A percentile compares a stretch with the other conserved stretches of the same genome.
Evolutionary conservation across 768 basidiomycete species (phyloP).

Genomic region (Auriscalpium microsporum): DNA sequence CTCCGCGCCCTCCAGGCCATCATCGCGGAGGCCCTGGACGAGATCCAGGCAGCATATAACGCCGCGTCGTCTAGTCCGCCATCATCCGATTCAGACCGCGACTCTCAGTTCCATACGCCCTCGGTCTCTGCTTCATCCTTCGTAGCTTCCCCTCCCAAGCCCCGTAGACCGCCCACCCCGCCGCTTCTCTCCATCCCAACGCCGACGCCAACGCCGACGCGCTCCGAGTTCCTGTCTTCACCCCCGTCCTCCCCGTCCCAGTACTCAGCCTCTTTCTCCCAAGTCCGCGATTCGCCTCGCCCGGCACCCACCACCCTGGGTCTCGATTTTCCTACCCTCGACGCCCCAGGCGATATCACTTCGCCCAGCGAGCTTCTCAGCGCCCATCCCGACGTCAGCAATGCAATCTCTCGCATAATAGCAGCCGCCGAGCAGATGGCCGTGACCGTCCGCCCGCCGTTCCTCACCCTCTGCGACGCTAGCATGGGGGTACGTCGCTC

Average conservation of each 20-base stretch:
- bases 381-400: conserved; percentile 48
- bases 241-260: conserved; percentile 9
- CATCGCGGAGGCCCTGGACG: conserved; percentile 14
- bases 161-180: conserved; percentile 11
- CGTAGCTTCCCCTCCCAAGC: conserved; percentile 1
- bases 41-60: conserved; percentile 11
- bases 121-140: neutral
- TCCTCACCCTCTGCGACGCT: conserved; percentile 66
- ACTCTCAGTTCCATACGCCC: neutral
- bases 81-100: neutral
- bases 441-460: conserved; percentile 57
- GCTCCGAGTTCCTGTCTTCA: neutral
- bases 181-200: conserved; percentile 10
- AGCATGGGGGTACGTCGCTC: conserved; percentile 40
- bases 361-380: conserved; percentile 48
- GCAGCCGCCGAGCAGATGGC: conserved; percentile 63
- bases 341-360: conserved; percentile 19
- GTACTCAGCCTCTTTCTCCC: conserved; percentile 8
- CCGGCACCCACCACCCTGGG: neutral
- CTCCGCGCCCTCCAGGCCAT: conserved; percentile 15
- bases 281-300: neutral
- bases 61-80: neutral
- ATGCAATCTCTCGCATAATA: conserved; percentile 55
- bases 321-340: conserved; percentile 22
- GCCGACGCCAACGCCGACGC: neutral